Evolutionary conservation across 164 flowering plant species (phyloP).

Genomic region (Taxillus chinensis): DNA sequence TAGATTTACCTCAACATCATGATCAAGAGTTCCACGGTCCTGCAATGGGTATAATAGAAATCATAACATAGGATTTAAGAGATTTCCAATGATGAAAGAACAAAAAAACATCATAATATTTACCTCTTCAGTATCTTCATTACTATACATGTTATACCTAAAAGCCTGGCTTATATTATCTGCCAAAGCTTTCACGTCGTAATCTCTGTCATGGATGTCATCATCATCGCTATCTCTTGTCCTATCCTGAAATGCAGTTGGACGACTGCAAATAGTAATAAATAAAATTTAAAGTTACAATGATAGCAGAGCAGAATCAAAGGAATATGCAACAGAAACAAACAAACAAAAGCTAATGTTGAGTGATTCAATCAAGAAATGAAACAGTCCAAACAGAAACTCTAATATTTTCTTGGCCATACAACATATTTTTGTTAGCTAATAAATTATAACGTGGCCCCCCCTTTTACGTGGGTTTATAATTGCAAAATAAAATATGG

Average conservation of each 20-base stretch:
- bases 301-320: too few relatives aligned
- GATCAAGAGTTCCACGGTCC: slow-evolving; percentile 71
- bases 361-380: too few relatives aligned
- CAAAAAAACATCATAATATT: neutral
- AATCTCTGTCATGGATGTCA: slow-evolving; percentile 83
- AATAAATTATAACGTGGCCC: too few relatives aligned
- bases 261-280: slow-evolving; percentile 57
- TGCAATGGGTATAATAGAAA: slow-evolving; percentile 24
- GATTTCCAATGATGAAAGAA: neutral
- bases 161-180: slow-evolving; percentile 85
- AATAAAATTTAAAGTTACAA: too few relatives aligned
- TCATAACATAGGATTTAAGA: neutral
- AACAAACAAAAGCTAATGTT: too few relatives aligned
- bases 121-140: slow-evolving; percentile 80
- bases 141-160: slow-evolving; percentile 62
- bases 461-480: too few relatives aligned
- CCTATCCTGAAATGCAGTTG: slow-evolving; percentile 87
- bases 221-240: slow-evolving; percentile 95
- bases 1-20: slow-evolving; percentile 78
- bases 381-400: too few relatives aligned
- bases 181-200: slow-evolving; percentile 85
- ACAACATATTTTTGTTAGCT: too few relatives aligned
- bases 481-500: too few relatives aligned
- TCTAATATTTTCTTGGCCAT: too few relatives aligned
- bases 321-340: too few relatives aligned